Conservation (phyloP, 768 basidiomycete species). For the Lentinula detonsa region DNA sequence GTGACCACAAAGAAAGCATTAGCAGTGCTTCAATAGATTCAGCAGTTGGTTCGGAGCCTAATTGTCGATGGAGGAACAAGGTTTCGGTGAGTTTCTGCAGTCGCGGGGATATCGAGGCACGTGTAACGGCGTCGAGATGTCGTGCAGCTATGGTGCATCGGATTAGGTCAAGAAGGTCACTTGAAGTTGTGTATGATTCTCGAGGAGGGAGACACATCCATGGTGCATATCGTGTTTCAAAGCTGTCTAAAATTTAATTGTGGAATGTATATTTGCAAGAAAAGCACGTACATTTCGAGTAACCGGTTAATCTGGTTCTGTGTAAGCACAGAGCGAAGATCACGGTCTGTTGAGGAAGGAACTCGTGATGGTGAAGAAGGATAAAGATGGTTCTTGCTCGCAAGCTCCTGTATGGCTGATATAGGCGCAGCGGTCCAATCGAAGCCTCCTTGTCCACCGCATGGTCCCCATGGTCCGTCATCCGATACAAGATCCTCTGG, state of each 20-base stretch:
- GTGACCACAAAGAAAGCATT: constrained; percentile 33
- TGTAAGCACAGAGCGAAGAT: constrained; percentile 25
- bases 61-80: constrained; percentile 31
- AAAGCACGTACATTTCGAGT: constrained; percentile 28
- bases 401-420: constrained; percentile 37
- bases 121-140: constrained; percentile 27
- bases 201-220: constrained; percentile 33
- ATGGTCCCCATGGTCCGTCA: constrained; percentile 31
- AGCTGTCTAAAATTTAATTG: constrained; percentile 17
- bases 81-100: constrained; percentile 29
- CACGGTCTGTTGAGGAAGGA: constrained; percentile 17
- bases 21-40: constrained; percentile 32
- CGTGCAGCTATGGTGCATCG: constrained; percentile 36
- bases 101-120: constrained; percentile 24
- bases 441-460: constrained; percentile 28
- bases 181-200: constrained; percentile 15
- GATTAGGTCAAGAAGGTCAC: constrained; percentile 28
- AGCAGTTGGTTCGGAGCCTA: constrained; percentile 25
- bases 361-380: neutral
- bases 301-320: constrained; percentile 27
- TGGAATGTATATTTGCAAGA: neutral
- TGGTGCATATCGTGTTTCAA: constrained; percentile 32
- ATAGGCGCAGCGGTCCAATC: constrained; percentile 42
- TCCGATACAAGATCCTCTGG: constrained; percentile 29
- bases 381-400: constrained; percentile 18